Conservation (phyloP, 1,139 yeast genomes). For the Taphrina sp. region DNA sequence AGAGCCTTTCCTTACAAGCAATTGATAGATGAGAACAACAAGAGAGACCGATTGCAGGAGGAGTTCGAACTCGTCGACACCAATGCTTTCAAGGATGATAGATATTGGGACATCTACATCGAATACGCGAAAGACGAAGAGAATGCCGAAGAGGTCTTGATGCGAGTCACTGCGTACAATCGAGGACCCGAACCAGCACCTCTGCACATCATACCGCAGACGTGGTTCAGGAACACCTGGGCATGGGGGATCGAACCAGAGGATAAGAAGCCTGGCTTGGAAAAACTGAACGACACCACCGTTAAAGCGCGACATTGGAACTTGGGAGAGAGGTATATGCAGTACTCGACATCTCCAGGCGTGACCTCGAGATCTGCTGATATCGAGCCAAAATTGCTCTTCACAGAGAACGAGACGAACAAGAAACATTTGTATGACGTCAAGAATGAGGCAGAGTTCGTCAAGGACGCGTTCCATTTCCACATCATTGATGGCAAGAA, state of each 20-base stretch:
- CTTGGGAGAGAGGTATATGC: constrained; percentile 67
- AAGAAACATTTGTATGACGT: constrained; percentile 62
- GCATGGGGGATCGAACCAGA: constrained; percentile 71
- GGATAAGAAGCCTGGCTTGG: constrained; percentile 55
- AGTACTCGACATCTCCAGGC: constrained; percentile 90
- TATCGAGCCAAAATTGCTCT: constrained; percentile 70
- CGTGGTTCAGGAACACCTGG: constrained; percentile 90
- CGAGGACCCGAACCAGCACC: constrained; percentile 84
- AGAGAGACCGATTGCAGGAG: constrained; percentile 60
- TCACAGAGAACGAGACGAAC: constrained; percentile 90
- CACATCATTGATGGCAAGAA: constrained; percentile 62
- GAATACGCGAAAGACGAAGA: constrained; percentile 88
- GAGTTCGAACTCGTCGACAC: constrained; percentile 79
- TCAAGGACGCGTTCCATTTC: constrained; percentile 92
- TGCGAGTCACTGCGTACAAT: constrained; percentile 87
- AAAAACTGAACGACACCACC: constrained; percentile 50
- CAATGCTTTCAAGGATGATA: constrained; percentile 70
- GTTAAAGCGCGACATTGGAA: constrained; percentile 66
- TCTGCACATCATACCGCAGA: constrained; percentile 79
- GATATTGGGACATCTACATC: constrained; percentile 84
- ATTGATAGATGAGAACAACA: constrained; percentile 66
- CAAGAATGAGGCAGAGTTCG: constrained; percentile 57
- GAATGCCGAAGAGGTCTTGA: constrained; percentile 75
- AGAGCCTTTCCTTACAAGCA: constrained; percentile 77
- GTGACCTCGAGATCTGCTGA: constrained; percentile 48